Conservation (phyloP, 179 eudicot genomes). For the Silene coronaria region DNA sequence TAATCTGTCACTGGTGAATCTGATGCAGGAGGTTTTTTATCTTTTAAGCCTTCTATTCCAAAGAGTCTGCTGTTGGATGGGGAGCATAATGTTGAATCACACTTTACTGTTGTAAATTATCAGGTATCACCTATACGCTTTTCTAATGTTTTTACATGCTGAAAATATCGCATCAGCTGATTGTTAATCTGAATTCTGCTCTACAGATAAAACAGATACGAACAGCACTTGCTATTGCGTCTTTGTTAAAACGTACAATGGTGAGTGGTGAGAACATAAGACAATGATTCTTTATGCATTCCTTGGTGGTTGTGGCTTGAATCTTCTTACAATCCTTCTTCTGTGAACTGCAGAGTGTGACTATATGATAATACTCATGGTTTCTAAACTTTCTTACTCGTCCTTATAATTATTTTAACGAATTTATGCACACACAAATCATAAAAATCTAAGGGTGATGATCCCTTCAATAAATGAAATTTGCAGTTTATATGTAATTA, state of each 20-base stretch:
- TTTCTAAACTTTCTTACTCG: neutral
- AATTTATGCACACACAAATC: neutral
- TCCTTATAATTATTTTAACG: neutral
- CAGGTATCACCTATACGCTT: conserved; percentile 44
- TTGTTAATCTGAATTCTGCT: conserved; percentile 12
- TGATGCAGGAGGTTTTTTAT: conserved; percentile 79
- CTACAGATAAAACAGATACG: conserved; percentile 88
- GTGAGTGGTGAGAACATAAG: conserved; percentile 37
- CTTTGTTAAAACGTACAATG: conserved; percentile 77
- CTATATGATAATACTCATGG: neutral
- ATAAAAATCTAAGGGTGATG: too few relatives aligned
- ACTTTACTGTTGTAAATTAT: conserved; percentile 70
- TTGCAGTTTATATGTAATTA: neutral
- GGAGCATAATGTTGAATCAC: conserved; percentile 66
- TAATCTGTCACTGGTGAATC: conserved; percentile 3
- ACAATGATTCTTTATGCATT: conserved; percentile 5
- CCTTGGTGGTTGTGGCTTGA: conserved; percentile 1
- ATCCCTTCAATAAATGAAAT: neutral
- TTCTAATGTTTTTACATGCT: conserved; percentile 3
- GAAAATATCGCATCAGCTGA: conserved; percentile 2
- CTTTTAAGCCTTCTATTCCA: conserved; percentile 82
- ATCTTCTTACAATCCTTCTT: neutral
- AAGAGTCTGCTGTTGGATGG: conserved; percentile 76
- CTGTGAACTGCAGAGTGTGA: neutral
- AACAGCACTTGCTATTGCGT: conserved; percentile 89